phyloP scores from a whole-genome alignment of 2,329 filamentous ascomycete genomes.

The Fonsecaea pedrosoi region DNA sequence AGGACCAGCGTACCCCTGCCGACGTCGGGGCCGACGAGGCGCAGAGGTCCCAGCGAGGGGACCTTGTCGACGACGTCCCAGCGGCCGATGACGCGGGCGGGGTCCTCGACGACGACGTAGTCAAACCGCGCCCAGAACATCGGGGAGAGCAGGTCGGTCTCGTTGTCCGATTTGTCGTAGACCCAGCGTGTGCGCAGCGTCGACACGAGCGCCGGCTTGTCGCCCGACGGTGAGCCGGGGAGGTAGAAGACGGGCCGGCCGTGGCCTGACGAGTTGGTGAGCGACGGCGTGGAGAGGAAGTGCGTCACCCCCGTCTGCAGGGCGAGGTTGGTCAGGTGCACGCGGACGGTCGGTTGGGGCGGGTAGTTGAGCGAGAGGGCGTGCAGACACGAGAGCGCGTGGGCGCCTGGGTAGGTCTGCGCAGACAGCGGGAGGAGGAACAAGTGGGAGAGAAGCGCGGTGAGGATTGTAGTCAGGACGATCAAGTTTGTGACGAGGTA shows the following conservation, averaged over 20 bases:
- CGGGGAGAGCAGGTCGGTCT: constrained; percentile 54
- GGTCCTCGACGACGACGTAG: constrained; percentile 63
- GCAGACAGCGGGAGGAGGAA: constrained; percentile 82
- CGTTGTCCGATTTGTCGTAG: constrained; percentile 68
- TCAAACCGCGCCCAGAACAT: constrained; percentile 66
- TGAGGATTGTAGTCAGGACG: constrained; percentile 64
- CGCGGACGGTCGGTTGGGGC: constrained; percentile 44
- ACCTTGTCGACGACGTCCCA: constrained; percentile 62
- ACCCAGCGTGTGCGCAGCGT: constrained; percentile 49
- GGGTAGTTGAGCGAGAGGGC: constrained; percentile 35
- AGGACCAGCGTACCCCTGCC: constrained; percentile 35
- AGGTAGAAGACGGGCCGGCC: constrained; percentile 33
- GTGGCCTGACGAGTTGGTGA: constrained; percentile 14
- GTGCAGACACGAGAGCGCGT: constrained; percentile 66
- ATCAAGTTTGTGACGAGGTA: constrained; percentile 62
- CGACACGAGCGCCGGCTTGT: constrained; percentile 31
- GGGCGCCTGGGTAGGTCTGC: constrained; percentile 91
- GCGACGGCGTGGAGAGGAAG: constrained; percentile 58
- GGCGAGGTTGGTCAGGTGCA: constrained; percentile 67
- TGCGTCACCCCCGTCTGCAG: constrained; percentile 69
- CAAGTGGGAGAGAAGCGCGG: constrained; percentile 66
- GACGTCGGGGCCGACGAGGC: constrained; percentile 54
- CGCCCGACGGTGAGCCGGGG: constrained; percentile 39
- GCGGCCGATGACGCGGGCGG: constrained; percentile 54
- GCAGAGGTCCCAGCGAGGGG: constrained; percentile 59